These are phyloP conservation scores for Rubia balearica DNA, from an alignment of 305 asterid species.

Conservation along the genomic window DNA sequence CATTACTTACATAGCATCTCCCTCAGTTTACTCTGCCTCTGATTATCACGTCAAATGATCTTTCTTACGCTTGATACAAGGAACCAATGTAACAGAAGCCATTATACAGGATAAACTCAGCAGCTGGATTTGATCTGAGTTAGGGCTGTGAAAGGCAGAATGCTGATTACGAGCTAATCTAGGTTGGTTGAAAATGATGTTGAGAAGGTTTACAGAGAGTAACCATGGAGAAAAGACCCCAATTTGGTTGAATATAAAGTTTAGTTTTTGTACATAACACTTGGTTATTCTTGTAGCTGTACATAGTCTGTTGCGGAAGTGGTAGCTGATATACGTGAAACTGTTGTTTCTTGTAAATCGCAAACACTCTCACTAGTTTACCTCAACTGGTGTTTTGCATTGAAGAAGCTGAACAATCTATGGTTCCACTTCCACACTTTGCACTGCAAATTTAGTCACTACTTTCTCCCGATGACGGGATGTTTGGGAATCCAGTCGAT, in stretches of 20 bases:
- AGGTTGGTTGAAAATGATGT: background rate
- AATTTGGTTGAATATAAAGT: background rate
- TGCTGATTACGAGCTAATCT: background rate
- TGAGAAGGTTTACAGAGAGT: background rate
- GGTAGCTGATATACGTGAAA: background rate
- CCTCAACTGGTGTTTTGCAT: background rate
- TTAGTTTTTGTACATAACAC: background rate
- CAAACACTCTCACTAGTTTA: background rate
- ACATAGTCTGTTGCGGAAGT: background rate
- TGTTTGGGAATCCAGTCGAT: no score
- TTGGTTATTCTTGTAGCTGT: slow-evolving; percentile 1
- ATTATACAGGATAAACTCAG: slow-evolving; percentile 72
- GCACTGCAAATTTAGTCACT: background rate
- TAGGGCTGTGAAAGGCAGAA: slow-evolving; percentile 20
- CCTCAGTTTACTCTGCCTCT: background rate
- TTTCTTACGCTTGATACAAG: slow-evolving; percentile 33
- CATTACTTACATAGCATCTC: background rate
- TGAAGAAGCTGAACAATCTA: background rate
- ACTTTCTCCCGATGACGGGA: no score
- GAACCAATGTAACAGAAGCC: slow-evolving; percentile 83
- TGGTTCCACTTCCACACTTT: background rate
- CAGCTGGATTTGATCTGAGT: slow-evolving; percentile 94
- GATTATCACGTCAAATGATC: background rate
- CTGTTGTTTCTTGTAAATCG: background rate
- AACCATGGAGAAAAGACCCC: background rate